Evolutionary conservation across 306 rosid species (phyloP).

Genomic region (Elaeagnus macrophylla): DNA sequence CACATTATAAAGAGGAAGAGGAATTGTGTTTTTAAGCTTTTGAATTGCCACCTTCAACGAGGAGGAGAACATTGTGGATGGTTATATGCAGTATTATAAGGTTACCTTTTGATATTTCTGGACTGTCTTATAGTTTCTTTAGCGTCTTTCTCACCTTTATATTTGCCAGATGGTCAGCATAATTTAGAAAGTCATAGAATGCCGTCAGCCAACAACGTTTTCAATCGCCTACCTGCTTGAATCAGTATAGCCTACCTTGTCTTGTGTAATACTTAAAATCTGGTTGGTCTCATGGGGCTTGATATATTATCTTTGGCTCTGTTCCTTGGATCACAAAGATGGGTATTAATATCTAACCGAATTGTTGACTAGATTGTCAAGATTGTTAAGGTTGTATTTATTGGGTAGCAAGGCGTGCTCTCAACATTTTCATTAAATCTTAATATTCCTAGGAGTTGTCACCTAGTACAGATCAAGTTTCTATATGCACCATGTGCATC

Average conservation of each 20-base stretch:
- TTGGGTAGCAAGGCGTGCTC: too few species aligned
- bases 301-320: not conserved
- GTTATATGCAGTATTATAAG: not conserved
- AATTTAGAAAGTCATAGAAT: not conserved
- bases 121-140: not conserved
- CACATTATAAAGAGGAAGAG: too few species aligned
- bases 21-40: not conserved
- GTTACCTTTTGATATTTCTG: not conserved
- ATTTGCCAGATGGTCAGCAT: not conserved
- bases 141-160: slow-evolving; percentile 4
- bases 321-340: slow-evolving; percentile 11
- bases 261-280: slow-evolving; percentile 2
- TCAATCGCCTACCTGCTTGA: slow-evolving; percentile 15
- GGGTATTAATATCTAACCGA: slow-evolving; percentile 12
- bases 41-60: slow-evolving; percentile 1
- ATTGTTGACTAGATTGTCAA: not conserved
- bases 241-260: slow-evolving; percentile 8
- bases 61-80: slow-evolving; percentile 16
- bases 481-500: slow-evolving; percentile 11
- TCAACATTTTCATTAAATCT: not conserved
- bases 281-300: slow-evolving; percentile 8
- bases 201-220: not conserved
- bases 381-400: too few species aligned
- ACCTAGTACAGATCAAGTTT: slow-evolving; percentile 6
- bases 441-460: slow-evolving; percentile 10